Evolutionary conservation across 306 rosid species (phyloP).

Genomic region (Spatholobus suberectus): DNA sequence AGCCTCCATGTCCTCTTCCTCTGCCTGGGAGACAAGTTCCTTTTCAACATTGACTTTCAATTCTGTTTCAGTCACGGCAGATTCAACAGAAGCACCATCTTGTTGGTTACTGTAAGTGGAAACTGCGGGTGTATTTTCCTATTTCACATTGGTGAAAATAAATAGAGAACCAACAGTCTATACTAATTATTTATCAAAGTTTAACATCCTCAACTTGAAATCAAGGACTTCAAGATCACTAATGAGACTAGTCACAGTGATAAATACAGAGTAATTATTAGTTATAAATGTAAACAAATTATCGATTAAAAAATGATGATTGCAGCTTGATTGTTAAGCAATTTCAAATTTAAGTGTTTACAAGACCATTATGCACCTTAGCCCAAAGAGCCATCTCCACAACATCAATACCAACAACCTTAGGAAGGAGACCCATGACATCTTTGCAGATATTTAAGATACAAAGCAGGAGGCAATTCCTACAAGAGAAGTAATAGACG

Average conservation of each 20-base stretch:
- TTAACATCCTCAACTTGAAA: constrained; percentile 33
- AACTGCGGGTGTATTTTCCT: constrained; percentile 84
- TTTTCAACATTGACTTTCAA: constrained; percentile 89
- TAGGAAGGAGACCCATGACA: constrained; percentile 81
- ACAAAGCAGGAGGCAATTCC: constrained; percentile 86
- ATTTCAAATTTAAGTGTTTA: constrained; percentile 36
- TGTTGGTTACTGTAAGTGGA: constrained; percentile 51
- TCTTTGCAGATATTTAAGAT: constrained; percentile 88
- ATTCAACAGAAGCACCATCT: constrained; percentile 66
- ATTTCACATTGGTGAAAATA: constrained; percentile 41
- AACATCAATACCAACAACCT: constrained; percentile 94
- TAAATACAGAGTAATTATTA: constrained; percentile 21
- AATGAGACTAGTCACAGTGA: constrained; percentile 26
- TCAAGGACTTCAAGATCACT: constrained; percentile 23
- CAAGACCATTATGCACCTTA: constrained; percentile 68
- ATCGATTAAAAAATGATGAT: background rate
- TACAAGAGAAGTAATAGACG: constrained; percentile 41
- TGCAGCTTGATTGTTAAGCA: constrained; percentile 32
- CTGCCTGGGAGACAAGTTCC: constrained; percentile 98
- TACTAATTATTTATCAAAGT: constrained; percentile 14
- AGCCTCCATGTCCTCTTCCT: constrained; percentile 99
- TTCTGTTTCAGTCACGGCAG: constrained; percentile 64
- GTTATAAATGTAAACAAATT: background rate
- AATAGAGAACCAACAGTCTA: constrained; percentile 25
- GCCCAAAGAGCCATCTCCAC: constrained; percentile 99